Evolutionary conservation across 169 alveolate species (phyloP).

Genomic region (Cardiosporidium cionae): DNA sequence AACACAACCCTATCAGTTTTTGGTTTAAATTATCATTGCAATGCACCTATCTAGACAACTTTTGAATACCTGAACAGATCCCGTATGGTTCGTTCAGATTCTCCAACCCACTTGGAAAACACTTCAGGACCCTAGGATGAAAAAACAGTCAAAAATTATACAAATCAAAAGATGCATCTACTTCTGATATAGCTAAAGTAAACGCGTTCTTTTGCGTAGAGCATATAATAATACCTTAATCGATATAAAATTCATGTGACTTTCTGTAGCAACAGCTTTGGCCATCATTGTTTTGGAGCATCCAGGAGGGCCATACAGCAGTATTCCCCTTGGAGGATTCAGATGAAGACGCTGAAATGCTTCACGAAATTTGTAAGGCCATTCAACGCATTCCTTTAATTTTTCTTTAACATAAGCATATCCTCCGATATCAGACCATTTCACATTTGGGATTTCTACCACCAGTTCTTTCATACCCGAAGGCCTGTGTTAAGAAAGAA

Average conservation of each 20-base stretch:
- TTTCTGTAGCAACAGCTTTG: conserved; percentile 98
- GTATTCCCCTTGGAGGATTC: conserved; percentile 89
- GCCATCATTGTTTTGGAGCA: conserved; percentile 98
- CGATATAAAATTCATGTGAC: conserved; percentile 92
- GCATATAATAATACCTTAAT: no score
- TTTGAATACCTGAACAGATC: conserved; percentile 56
- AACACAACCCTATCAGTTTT: no score
- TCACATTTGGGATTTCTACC: conserved; percentile 81
- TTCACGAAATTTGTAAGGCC: conserved; percentile 78
- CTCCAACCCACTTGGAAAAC: conserved; percentile 95
- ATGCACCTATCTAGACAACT: no score
- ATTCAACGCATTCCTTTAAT: conserved; percentile 91
- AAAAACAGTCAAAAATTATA: no score
- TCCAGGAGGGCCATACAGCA: conserved; percentile 99
- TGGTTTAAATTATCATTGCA: no score
- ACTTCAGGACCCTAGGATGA: conserved; percentile 99
- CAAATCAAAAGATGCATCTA: no score
- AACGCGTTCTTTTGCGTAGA: no score
- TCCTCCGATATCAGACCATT: conserved; percentile 98
- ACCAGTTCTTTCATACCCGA: conserved; percentile 19
- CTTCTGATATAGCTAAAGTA: no score
- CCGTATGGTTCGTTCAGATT: conserved; percentile 71
- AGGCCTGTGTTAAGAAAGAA: conserved; percentile 5
- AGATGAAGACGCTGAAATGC: conserved; percentile 70
- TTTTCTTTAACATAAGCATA: conserved; percentile 81